Evolutionary conservation across 176 grass and related monocot species (phyloP), one percentile per base, ranked within the genome.

Genomic region (Phoenix dactylifera): DNA sequence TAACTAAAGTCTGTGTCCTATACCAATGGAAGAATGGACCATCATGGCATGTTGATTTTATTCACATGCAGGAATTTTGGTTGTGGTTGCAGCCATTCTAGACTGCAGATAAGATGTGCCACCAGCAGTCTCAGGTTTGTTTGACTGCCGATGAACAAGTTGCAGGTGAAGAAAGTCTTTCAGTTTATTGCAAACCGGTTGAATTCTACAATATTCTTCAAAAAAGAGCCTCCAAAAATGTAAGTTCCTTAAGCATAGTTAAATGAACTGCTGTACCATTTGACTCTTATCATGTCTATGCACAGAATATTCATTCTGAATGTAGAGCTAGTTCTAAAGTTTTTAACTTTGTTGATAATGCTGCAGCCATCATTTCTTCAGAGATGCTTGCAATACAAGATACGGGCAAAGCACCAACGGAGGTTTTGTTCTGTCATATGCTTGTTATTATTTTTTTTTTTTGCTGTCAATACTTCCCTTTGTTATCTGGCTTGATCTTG

Each of bases 301-400:
- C 5, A 4, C 26, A 28, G 26, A 28, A 3, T 28, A 4, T 28
- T 3, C 26, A 28, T 28, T 28, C 26, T 28, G 26, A 28, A 28
- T 4, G 5, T 4, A 28, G 26, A 28, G 26, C 5, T 28, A 28
- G 26, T 3, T 28, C 62, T 74, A 61, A 55, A 52, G 51, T 73
- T 15, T 62, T 58, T 74, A 54, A 62, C 51, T 69, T 44, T 56
- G 69, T 24, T 5, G 1, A 55, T 55, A 65, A 15, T 63, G 71
- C 57, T 89, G 70, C 79, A 95, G 90, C 90, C 90, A 24, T 64
- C 39, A 66, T 89, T 81, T 71, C 83, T 89, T 84, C 86, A 84
- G 76, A 89, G 90, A 82, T 71, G 68, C 60, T 83, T 95, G 58
- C 49, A 28, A 55, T 95, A 95, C 78, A 95, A 79, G 68, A 86